Evolutionary conservation across 1,139 yeast species (phyloP).

Genomic region (Zhuliangozyma parablackwelliae): DNA sequence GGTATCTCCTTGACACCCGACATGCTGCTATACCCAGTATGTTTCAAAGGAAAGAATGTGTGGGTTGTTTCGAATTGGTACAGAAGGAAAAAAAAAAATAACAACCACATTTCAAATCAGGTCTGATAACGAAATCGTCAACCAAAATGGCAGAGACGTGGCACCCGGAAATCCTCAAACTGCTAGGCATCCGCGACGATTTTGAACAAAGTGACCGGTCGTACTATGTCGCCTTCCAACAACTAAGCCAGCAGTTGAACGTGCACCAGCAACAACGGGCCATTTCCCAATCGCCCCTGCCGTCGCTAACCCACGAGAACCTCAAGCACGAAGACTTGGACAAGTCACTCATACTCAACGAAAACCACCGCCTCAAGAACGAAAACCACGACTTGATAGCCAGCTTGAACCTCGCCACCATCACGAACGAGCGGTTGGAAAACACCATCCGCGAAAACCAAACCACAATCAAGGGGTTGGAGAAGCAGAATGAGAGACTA

Average conservation of each 20-base stretch:
- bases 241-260: slow-evolving; percentile 17
- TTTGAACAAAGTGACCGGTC: slow-evolving; percentile 28
- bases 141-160: too few relatives aligned
- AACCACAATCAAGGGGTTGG: slow-evolving; percentile 15
- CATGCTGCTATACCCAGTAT: too few relatives aligned
- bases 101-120: too few relatives aligned
- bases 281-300: slow-evolving; percentile 10
- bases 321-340: slow-evolving; percentile 4
- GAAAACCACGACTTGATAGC: slow-evolving; percentile 15
- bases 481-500: slow-evolving; percentile 19
- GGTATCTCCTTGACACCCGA: too few relatives aligned
- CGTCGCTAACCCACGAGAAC: slow-evolving; percentile 8
- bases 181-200: slow-evolving; percentile 27
- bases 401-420: slow-evolving; percentile 21
- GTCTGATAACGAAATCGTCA: too few relatives aligned
- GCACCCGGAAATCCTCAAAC: slow-evolving; percentile 21
- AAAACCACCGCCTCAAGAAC: slow-evolving; percentile 10
- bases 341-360: slow-evolving; percentile 6
- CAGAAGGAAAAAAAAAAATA: too few relatives aligned
- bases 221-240: slow-evolving; percentile 32
- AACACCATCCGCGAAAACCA: slow-evolving; percentile 10
- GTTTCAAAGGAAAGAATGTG: too few relatives aligned
- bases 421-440: slow-evolving; percentile 21
- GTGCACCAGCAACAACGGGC: slow-evolving; percentile 1
- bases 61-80: too few relatives aligned